Evolutionary conservation across 2,329 filamentous ascomycete genomes (phyloP), one percentile per base, ranked within the genome.

Genomic region (Microascus cirrosus): DNA sequence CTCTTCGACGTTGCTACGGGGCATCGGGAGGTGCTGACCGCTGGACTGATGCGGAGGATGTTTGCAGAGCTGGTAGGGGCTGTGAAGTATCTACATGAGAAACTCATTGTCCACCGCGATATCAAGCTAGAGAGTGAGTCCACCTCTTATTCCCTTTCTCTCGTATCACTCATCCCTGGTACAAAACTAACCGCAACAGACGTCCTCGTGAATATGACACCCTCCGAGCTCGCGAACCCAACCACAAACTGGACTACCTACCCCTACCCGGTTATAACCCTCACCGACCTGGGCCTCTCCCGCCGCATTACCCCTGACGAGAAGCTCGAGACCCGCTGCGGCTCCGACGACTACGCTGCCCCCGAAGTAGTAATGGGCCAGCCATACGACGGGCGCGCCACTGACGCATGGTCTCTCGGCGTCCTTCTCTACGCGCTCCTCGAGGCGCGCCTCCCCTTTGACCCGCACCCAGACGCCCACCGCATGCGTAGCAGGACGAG

Each of bases 311-410:
- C 90, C 18, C 86, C 90, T 61, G 90, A 90, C 56, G 90, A 95
- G 63, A 86, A 93, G 60, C 80, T 99, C n/a, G 89, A 89, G 61
- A 97, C 93, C 1, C 84, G 94, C 11, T 99, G 94, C 70, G 94
- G 94, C 35, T 95, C 89, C 48, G 94, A 97, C 72, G 94, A 99
- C 72, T 99, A 99, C 68, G 93, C 93, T 1, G 93, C 94, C 0
- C 94, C 94, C 0, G 94, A 99, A 70, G 91, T 99, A 53, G 86
- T 99, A 57, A 90, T 99, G 78, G 93, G 93, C 25, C 90, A 96
- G 67, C 84, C 90, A 8, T 99, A 99, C 68, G 92, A 97, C 68
- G 94, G 94, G 35, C 89, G 90, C 42, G 83, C 87, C 1, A 96
- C 89, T 0, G 94, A 99, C 68, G 91, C 90, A 11, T 99, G 94